Evolutionary conservation across 495 filamentous ascomycete species (phyloP).

Genomic region (Cryomyces minteri): DNA sequence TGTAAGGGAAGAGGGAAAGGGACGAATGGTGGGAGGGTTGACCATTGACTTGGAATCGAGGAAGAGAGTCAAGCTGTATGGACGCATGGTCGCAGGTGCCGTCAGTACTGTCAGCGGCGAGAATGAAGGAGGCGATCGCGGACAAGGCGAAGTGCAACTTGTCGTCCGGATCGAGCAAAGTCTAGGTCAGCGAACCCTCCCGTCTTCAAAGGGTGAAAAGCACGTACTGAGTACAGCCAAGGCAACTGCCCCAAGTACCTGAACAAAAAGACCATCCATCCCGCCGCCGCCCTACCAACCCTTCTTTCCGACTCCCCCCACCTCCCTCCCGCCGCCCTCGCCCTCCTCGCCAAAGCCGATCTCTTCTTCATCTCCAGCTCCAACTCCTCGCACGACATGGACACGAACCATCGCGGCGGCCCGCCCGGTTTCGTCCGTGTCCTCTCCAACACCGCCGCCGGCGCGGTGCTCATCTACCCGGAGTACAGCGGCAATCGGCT

Average conservation of each 20-base stretch:
- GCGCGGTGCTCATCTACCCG: slow-evolving; percentile 44
- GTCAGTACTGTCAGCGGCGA: slow-evolving; percentile 17
- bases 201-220: no score
- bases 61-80: slow-evolving; percentile 48
- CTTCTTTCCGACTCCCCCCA: slow-evolving; percentile 29
- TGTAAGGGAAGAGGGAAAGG: slow-evolving; percentile 14
- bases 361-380: slow-evolving; percentile 58
- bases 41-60: slow-evolving; percentile 48
- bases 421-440: slow-evolving; percentile 55
- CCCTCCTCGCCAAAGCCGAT: slow-evolving; percentile 45
- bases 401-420: slow-evolving; percentile 70
- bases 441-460: slow-evolving; percentile 29
- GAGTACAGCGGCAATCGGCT: slow-evolving; percentile 70
- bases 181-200: slow-evolving; percentile 27
- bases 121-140: slow-evolving; percentile 11
- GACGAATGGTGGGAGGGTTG: slow-evolving; percentile 37
- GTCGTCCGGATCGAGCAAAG: slow-evolving; percentile 47
- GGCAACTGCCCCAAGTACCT: slow-evolving; percentile 73
- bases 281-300: slow-evolving; percentile 30
- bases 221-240: slow-evolving; percentile 2
- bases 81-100: slow-evolving; percentile 40
- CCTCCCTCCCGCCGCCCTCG: slow-evolving; percentile 29
- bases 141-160: slow-evolving; percentile 39
- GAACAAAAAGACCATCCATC: slow-evolving; percentile 46
- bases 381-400: slow-evolving; percentile 47